A percentile compares a stretch with the other conserved stretches of the same genome.
Conservation (phyloP, 1,284 basidiomycete genomes). For the Waitea zeae region DNA sequence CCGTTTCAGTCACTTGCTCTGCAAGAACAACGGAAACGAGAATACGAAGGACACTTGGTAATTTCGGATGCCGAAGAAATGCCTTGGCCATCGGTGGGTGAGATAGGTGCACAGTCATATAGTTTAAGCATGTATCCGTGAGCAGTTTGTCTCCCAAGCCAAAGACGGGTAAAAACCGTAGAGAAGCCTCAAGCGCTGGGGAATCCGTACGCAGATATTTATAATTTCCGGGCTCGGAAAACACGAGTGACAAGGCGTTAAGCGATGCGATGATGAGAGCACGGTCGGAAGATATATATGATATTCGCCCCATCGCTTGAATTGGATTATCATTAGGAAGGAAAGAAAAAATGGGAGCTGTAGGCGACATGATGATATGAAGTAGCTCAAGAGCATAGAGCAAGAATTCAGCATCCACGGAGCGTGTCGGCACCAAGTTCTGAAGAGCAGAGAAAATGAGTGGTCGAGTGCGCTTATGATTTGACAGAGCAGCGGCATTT, state of each 20-base stretch:
- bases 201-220: slow-evolving; percentile 33
- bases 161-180: slow-evolving; percentile 61
- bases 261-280: slow-evolving; percentile 52
- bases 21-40: slow-evolving; percentile 46
- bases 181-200: slow-evolving; percentile 36
- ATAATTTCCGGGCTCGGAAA: slow-evolving; percentile 42
- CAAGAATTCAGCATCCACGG: slow-evolving; percentile 51
- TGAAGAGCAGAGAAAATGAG: slow-evolving; percentile 41
- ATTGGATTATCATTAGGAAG: slow-evolving; percentile 13
- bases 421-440: slow-evolving; percentile 33
- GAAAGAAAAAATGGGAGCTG: slow-evolving; percentile 12
- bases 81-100: slow-evolving; percentile 60
- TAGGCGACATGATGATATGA: slow-evolving; percentile 14
- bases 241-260: slow-evolving; percentile 36
- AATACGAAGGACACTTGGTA: slow-evolving; percentile 48
- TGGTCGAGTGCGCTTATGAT: slow-evolving; percentile 36
- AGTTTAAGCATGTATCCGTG: slow-evolving; percentile 54
- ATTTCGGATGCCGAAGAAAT: slow-evolving; percentile 49
- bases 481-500: slow-evolving; percentile 43
- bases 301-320: slow-evolving; percentile 21
- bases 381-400: slow-evolving; percentile 53
- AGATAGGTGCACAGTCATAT: slow-evolving; percentile 60
- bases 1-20: slow-evolving; percentile 53
- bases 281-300: slow-evolving; percentile 43
- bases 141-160: slow-evolving; percentile 36